phyloP scores from a whole-genome alignment of 176 grass and related monocot genomes.

The Saccharum officinarum region DNA sequence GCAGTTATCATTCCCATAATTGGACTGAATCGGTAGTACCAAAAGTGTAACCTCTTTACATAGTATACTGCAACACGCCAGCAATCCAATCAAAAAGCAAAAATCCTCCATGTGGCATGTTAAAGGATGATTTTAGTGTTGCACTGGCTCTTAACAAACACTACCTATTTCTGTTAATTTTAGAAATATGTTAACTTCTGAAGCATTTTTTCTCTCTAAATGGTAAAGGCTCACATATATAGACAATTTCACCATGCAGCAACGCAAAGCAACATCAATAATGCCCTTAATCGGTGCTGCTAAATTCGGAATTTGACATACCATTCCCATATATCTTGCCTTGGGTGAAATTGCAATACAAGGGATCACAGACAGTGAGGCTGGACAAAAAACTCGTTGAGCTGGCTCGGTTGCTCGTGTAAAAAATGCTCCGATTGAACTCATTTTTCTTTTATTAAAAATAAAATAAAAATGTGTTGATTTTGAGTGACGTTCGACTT shows the following conservation, averaged over 20 bases:
- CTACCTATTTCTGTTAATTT: constrained; percentile 5
- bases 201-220: constrained; percentile 10
- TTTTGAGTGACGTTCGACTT: background rate
- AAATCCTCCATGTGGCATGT: background rate
- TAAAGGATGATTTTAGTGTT: constrained; percentile 10
- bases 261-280: background rate
- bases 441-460: background rate
- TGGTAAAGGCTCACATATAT: constrained; percentile 2
- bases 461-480: background rate
- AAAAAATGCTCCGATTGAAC: background rate
- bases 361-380: background rate
- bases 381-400: background rate
- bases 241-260: background rate
- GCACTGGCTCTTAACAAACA: background rate
- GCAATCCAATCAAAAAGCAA: constrained; percentile 7
- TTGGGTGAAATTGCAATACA: background rate
- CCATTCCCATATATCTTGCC: background rate
- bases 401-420: background rate
- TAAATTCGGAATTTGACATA: background rate
- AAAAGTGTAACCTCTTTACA: background rate
- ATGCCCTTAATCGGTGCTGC: background rate
- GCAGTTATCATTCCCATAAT: background rate
- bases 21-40: background rate
- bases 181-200: background rate
- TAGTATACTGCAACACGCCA: background rate